These are phyloP conservation scores for Stemphylium vesicarium DNA, from an alignment of 2,329 filamentous ascomycete genomes.

Conservation along the genomic window DNA sequence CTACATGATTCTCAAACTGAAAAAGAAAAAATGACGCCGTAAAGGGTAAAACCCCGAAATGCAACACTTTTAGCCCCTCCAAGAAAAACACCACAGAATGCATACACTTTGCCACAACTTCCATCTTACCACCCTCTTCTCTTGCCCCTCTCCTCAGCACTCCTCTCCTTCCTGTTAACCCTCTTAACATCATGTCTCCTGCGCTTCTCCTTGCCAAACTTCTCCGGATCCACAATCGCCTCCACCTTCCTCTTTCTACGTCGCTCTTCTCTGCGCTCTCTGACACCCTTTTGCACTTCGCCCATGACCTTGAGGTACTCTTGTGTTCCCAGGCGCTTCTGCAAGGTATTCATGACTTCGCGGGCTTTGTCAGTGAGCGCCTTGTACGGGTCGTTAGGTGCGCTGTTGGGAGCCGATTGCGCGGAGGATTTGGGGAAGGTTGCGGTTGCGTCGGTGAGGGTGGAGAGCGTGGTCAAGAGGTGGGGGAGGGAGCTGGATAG, in stretches of 20 bases:
- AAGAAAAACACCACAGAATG: not conserved
- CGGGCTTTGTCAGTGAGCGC: slow-evolving; percentile 73
- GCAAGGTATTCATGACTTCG: slow-evolving; percentile 80
- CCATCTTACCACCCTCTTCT: slow-evolving; percentile 69
- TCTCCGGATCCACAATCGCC: slow-evolving; percentile 81
- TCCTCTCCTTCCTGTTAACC: slow-evolving; percentile 72
- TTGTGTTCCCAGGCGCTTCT: slow-evolving; percentile 81
- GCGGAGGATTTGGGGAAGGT: slow-evolving; percentile 69
- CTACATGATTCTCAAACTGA: too few species aligned
- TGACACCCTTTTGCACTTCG: slow-evolving; percentile 75
- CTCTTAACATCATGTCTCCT: slow-evolving; percentile 67
- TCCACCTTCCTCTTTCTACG: slow-evolving; percentile 88
- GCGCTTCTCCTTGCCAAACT: slow-evolving; percentile 74
- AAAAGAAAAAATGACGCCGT: too few species aligned
- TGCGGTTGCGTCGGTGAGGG: slow-evolving; percentile 81
- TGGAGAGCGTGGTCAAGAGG: slow-evolving; percentile 74
- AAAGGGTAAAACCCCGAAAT: too few species aligned
- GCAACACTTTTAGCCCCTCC: not conserved
- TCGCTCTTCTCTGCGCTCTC: slow-evolving; percentile 73
- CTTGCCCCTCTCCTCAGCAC: slow-evolving; percentile 72
- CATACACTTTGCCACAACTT: not conserved
- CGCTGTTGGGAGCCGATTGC: slow-evolving; percentile 66
- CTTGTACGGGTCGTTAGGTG: slow-evolving; percentile 66
- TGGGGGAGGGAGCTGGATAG: slow-evolving; percentile 69
- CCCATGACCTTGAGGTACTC: slow-evolving; percentile 78